Conservation (phyloP, 495 filamentous ascomycete species). For the Podospora bellae-mahoneyi region DNA sequence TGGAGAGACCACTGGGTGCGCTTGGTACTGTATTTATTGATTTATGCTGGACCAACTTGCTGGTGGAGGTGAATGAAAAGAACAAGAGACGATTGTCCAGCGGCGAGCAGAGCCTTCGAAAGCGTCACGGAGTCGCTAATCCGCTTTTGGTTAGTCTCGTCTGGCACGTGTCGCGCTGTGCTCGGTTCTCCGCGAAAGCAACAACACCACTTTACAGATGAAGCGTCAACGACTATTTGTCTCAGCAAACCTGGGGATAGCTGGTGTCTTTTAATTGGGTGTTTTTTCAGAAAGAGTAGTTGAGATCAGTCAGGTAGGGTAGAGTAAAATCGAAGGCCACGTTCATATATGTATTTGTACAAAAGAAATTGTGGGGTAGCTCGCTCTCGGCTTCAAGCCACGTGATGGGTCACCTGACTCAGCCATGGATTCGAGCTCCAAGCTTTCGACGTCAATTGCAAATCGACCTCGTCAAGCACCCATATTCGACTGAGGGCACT, state of each 20-base stretch:
- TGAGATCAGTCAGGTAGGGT: neutral
- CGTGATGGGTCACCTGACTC: constrained; percentile 16
- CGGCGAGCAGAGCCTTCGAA: constrained; percentile 36
- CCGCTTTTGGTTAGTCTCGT: constrained; percentile 14
- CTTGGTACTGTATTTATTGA: neutral
- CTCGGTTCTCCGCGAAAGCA: constrained; percentile 1
- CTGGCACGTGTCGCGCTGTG: constrained; percentile 29
- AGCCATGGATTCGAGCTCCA: constrained; percentile 20
- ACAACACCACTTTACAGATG: neutral
- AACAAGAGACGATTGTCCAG: constrained; percentile 23
- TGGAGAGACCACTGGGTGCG: neutral
- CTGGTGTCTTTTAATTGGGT: neutral
- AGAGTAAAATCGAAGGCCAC: neutral
- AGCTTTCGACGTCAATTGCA: constrained; percentile 30
- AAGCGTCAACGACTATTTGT: neutral
- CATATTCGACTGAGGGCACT: constrained; percentile 25
- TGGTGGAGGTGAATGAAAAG: constrained; percentile 15
- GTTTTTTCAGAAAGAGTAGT: neutral
- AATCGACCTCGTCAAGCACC: constrained; percentile 14
- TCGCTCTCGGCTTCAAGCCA: neutral
- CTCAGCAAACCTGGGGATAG: neutral
- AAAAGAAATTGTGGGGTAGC: neutral
- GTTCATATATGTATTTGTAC: neutral
- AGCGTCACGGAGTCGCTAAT: constrained; percentile 20
- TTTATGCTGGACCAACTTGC: neutral